Percentiles rank a stretch among this genome's conserved stretches.
phyloP scores from a whole-genome alignment of 2,329 filamentous ascomycete species.

The Amesomyces nigricolor region DNA sequence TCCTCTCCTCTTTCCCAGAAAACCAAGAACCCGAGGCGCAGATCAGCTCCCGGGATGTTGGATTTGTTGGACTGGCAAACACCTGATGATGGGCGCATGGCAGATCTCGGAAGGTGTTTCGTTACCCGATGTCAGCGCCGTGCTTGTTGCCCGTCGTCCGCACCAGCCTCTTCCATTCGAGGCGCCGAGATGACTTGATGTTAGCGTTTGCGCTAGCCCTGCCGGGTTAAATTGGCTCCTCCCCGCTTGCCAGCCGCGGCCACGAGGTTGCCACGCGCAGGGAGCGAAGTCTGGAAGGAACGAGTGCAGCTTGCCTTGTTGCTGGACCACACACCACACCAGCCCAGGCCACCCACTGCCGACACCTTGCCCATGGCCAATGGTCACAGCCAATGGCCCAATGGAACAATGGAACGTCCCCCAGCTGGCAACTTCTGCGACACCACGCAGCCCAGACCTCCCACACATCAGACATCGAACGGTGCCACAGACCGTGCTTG shows the following conservation, averaged over 20 bases:
- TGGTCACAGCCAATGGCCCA: too few relatives aligned
- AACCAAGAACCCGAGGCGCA: too few relatives aligned
- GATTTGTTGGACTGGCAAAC: too few relatives aligned
- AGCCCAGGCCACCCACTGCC: neutral
- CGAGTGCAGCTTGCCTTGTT: neutral
- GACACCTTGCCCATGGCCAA: constrained; percentile 7
- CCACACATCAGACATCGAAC: neutral
- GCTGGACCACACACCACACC: constrained; percentile 2
- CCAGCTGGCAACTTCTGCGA: constrained; percentile 5
- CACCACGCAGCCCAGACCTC: neutral
- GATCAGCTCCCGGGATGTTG: too few relatives aligned
- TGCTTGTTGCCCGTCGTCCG: neutral
- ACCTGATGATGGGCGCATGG: neutral
- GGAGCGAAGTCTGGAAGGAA: neutral
- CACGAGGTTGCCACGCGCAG: constrained; percentile 19
- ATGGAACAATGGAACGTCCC: neutral
- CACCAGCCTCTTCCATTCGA: neutral
- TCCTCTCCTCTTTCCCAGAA: too few relatives aligned
- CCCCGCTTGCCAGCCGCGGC: constrained; percentile 9
- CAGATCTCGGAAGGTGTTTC: too few relatives aligned
- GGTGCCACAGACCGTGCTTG: constrained; percentile 6
- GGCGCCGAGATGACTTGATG: neutral
- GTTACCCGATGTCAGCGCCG: neutral
- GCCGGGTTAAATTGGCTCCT: constrained; percentile 15
- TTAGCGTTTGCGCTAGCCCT: constrained; percentile 11